Evolutionary conservation across 768 basidiomycete genomes (phyloP), one percentile per base, ranked within the genome.

Genomic region (Mrakia blollopis): DNA sequence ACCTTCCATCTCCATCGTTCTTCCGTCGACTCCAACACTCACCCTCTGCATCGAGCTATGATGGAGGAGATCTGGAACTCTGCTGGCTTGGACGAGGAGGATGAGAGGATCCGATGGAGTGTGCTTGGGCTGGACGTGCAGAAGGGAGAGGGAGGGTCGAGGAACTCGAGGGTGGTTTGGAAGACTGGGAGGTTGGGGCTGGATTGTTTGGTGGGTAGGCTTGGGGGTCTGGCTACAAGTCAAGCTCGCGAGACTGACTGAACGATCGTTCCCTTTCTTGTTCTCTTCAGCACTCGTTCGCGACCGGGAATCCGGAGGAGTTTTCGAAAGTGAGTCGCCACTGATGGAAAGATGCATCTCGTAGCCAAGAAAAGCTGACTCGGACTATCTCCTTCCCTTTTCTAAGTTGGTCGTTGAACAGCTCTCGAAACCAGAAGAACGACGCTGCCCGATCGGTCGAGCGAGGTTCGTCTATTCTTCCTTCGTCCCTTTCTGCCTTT

Each of bases 1-100:
- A 89, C 88, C 21, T 91, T 91, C 82, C 88, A 90, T 74, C 91
- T 91, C 85, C 93, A 93, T 84, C 91, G 87, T 23, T 91, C 91
- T 3, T 83, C 88, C 32, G 91, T 94, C 25, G 90, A 92, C 80
- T 88, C 90, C 13, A 32, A 37, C 5, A 25, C 28, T 1, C 61
- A 77, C n/a, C 30, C 14, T 1, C 16, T 14, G 10, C 76, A 77
- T n/a, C 32, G 84, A 18, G 85, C 85, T 28, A 85, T 87, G 39
- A 85, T 94, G 47, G 85, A 88, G 28, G 88, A 86, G 78, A 89
- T 94, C 72, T 94, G 93, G 93, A 82, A 83, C 32, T 84, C 84
- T 57, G 88, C 89, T 73, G 88, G 87, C 79, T 80, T 92, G 63
- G 88, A 88, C 72, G 16, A 50, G 16, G 88, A 68, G 25, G 30